phyloP scores from a whole-genome alignment of 257 asterid genomes.

The Nicotiana knightiana region DNA sequence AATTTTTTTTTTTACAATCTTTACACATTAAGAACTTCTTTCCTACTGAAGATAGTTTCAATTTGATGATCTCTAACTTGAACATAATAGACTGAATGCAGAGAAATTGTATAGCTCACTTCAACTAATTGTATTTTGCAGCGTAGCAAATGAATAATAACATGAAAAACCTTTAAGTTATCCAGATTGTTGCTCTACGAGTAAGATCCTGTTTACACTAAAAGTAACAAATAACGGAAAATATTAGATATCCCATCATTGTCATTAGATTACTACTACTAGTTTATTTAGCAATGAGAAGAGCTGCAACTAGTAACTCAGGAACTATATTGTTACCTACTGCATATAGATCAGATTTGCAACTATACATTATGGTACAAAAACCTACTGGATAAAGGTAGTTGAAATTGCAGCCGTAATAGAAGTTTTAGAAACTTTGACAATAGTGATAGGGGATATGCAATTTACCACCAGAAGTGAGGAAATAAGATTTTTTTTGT shows the following conservation, averaged over 20 bases:
- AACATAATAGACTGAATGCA: neutral
- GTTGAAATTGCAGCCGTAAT: neutral
- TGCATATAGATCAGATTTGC: neutral
- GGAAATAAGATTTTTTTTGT: neutral
- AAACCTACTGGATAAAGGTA: neutral
- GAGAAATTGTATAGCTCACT: neutral
- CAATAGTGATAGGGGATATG: neutral
- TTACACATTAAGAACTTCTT: no score
- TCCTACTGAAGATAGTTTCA: neutral
- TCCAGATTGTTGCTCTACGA: neutral
- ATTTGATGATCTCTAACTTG: neutral
- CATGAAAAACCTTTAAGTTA: neutral
- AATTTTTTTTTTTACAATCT: no score
- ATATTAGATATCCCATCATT: neutral
- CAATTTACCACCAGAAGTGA: neutral
- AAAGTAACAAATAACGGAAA: neutral
- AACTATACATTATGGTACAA: neutral
- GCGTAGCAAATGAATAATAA: no score
- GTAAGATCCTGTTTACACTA: neutral
- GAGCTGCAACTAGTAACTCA: neutral
- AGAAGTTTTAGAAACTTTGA: neutral
- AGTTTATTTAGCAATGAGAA: neutral
- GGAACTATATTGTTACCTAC: neutral
- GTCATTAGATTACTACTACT: neutral
- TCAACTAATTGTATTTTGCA: neutral